These are phyloP conservation scores for Aotearoamyces nothofagi DNA, from an alignment of 2,329 filamentous ascomycete genomes.

Conservation along the genomic window DNA sequence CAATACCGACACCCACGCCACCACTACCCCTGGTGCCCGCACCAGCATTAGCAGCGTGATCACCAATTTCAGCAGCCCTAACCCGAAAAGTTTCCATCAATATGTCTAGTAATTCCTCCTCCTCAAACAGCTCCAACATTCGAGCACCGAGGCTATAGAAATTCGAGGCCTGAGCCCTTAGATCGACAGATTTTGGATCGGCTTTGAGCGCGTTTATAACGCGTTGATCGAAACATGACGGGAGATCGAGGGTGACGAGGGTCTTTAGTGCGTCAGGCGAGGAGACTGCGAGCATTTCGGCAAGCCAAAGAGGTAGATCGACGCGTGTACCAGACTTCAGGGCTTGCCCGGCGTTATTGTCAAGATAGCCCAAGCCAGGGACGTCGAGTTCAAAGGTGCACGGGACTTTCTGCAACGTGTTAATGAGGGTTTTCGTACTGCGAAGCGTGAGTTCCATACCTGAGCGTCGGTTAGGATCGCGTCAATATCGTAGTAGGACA, in stretches of 20 bases:
- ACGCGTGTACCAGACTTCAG: constrained; percentile 72
- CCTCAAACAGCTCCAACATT: constrained; percentile 83
- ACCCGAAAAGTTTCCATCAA: constrained; percentile 66
- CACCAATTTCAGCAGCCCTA: constrained; percentile 66
- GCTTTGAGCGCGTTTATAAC: constrained; percentile 86
- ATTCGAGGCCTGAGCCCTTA: constrained; percentile 70
- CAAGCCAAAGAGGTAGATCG: constrained; percentile 82
- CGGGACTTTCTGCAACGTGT: constrained; percentile 76
- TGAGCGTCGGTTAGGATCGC: constrained; percentile 76
- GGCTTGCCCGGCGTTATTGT: constrained; percentile 56
- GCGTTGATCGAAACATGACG: constrained; percentile 57
- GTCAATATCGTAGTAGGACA: constrained; percentile 78
- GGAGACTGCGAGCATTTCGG: constrained; percentile 76
- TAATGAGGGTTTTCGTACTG: no score
- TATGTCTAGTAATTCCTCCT: constrained; percentile 64
- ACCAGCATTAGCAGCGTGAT: constrained; percentile 77
- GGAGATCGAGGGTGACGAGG: constrained; percentile 69
- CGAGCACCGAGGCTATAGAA: constrained; percentile 78
- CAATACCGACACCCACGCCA: constrained; percentile 53
- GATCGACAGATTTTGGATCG: constrained; percentile 70
- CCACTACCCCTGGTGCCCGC: constrained; percentile 56
- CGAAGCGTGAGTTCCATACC: constrained; percentile 30
- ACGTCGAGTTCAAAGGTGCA: constrained; percentile 90
- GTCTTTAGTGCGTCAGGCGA: constrained; percentile 30
- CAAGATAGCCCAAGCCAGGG: constrained; percentile 74